Percentiles rank a stretch among this genome's conserved stretches.
phyloP scores from a whole-genome alignment of 192 early-diverging fungal species.

The Coemansia sp. region DNA sequence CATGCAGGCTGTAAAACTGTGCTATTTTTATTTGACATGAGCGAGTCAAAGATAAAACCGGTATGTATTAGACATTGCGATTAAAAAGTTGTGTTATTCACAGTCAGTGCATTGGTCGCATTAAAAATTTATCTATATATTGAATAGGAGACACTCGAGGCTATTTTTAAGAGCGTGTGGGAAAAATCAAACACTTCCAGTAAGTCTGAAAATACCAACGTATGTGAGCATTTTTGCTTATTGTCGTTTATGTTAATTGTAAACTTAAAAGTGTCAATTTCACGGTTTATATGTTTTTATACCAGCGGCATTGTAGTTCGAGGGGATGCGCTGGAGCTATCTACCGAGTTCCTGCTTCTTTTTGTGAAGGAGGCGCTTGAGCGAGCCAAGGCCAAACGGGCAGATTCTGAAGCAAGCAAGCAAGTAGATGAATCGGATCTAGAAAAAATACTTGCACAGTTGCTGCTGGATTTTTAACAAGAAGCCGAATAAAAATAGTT shows the following conservation, averaged over 20 bases:
- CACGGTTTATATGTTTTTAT: not conserved
- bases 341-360: slow-evolving; percentile 31
- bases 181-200: slow-evolving; percentile 39
- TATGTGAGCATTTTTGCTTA: not conserved
- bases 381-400: slow-evolving; percentile 38
- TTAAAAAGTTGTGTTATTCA: not conserved
- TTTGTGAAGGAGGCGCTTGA: slow-evolving; percentile 48
- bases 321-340: slow-evolving; percentile 42
- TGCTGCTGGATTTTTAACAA: slow-evolving; percentile 44
- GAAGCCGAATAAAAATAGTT: not conserved
- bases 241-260: too few relatives aligned
- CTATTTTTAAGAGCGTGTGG: slow-evolving; percentile 51
- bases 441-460: slow-evolving; percentile 53
- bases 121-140: not conserved
- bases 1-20: not conserved
- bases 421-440: slow-evolving; percentile 48
- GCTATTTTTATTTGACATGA: not conserved
- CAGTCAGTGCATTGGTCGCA: not conserved
- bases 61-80: not conserved
- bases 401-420: slow-evolving; percentile 14
- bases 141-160: slow-evolving; percentile 39
- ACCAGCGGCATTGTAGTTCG: slow-evolving; percentile 26
- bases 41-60: not conserved
- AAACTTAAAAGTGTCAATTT: too few relatives aligned
- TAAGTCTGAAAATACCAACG: slow-evolving; percentile 5